Conservation (phyloP, 345 rosid species). For the Euphorbia peplus region DNA sequence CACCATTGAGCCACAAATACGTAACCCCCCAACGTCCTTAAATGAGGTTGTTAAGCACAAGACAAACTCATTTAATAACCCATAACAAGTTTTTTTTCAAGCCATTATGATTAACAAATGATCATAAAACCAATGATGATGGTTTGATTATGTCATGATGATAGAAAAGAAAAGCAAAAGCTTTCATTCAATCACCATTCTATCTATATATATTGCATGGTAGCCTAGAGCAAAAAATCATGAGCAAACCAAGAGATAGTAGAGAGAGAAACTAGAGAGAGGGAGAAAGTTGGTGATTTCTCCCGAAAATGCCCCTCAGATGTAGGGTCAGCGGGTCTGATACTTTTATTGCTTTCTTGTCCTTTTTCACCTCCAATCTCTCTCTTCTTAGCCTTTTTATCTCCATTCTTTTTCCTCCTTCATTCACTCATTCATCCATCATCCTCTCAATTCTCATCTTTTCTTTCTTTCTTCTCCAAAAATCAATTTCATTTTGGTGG, state of each 20-base stretch:
- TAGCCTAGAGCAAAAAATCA: no score
- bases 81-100: neutral
- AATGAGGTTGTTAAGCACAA: constrained; percentile 3
- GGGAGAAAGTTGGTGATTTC: constrained; percentile 24
- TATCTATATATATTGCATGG: constrained; percentile 17
- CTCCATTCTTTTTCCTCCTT: constrained; percentile 23
- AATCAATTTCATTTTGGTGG: neutral
- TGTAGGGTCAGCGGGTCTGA: constrained; percentile 31
- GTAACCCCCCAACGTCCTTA: no score
- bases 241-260: constrained; percentile 2
- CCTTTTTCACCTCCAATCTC: constrained; percentile 29
- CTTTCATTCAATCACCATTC: neutral
- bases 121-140: constrained; percentile 14
- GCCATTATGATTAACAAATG: neutral
- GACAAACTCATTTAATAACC: neutral
- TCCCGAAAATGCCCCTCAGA: constrained; percentile 11
- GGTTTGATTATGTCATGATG: constrained; percentile 35
- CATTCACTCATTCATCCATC: constrained; percentile 20
- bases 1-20: no score
- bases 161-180: constrained; percentile 7
- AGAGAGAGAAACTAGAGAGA: constrained; percentile 5
- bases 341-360: constrained; percentile 46
- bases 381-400: constrained; percentile 28
- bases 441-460: neutral
- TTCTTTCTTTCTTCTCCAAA: neutral